Evolutionary conservation across 2,329 filamentous ascomycete genomes (phyloP).

Genomic region (Talaromyces piceae): DNA sequence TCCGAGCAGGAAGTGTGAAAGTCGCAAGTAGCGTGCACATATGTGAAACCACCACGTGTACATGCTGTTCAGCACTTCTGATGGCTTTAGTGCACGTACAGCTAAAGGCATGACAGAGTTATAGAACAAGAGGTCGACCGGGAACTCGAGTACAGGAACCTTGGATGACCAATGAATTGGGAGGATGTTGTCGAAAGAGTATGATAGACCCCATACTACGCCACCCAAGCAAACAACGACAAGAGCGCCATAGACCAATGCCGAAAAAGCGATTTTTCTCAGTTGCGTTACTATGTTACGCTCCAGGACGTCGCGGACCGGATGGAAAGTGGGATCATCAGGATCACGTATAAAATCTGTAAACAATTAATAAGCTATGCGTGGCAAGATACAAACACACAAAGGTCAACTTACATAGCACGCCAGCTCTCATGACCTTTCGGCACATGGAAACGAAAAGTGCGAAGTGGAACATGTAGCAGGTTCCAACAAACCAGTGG

Average conservation of each 20-base stretch:
- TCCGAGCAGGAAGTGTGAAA: slow-evolving; percentile 91
- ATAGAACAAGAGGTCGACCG: slow-evolving; percentile 88
- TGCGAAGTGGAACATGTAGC: slow-evolving; percentile 99
- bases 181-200: slow-evolving; percentile 61
- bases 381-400: neutral
- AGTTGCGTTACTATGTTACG: slow-evolving; percentile 87
- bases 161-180: slow-evolving; percentile 92
- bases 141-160: slow-evolving; percentile 88
- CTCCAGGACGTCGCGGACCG: slow-evolving; percentile 91
- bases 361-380: slow-evolving; percentile 6
- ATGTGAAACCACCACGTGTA: slow-evolving; percentile 95
- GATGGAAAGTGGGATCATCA: slow-evolving; percentile 96
- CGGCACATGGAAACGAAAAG: slow-evolving; percentile 98
- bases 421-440: slow-evolving; percentile 91
- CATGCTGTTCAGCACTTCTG: slow-evolving; percentile 72
- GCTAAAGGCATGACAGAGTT: slow-evolving; percentile 91
- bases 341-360: slow-evolving; percentile 93
- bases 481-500: slow-evolving; percentile 97
- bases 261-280: slow-evolving; percentile 92
- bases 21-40: slow-evolving; percentile 69
- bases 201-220: slow-evolving; percentile 84
- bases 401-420: slow-evolving; percentile 66
- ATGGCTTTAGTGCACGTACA: slow-evolving; percentile 75
- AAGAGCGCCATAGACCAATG: slow-evolving; percentile 86
- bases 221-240: slow-evolving; percentile 91